Conservation (phyloP, 2,329 filamentous ascomycete genomes). For the Dactylellina drechsleri region DNA sequence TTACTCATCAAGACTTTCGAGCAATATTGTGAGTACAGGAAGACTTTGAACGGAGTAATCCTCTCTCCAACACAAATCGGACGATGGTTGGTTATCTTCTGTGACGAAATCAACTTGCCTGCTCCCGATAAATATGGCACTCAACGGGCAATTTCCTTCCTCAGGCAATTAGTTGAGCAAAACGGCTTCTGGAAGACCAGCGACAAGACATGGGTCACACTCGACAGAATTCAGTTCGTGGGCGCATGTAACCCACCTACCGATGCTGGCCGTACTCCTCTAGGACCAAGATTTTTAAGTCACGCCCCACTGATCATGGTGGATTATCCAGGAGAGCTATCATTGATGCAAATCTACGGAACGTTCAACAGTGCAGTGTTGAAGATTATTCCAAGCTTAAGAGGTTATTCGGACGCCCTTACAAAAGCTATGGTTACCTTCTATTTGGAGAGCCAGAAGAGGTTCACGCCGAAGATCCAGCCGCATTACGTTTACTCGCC, state of each 20-base stretch:
- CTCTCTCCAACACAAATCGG: constrained; percentile 96
- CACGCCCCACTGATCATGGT: constrained; percentile 99
- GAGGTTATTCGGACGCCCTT: constrained; percentile 91
- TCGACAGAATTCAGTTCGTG: constrained; percentile 98
- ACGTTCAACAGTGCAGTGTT: constrained; percentile 96
- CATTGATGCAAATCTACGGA: constrained; percentile 95
- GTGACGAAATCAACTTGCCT: constrained; percentile 98
- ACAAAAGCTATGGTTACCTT: constrained; percentile 98
- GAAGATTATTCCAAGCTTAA: constrained; percentile 94
- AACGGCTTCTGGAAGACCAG: constrained; percentile 99
- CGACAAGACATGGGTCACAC: constrained; percentile 96
- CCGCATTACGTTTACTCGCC: constrained; percentile 99
- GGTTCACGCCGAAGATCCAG: constrained; percentile 95
- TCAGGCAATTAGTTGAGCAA: constrained; percentile 96
- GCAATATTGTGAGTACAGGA: constrained; percentile 99
- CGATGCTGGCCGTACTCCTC: constrained; percentile 92
- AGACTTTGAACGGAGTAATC: constrained; percentile 94
- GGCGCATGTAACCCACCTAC: constrained; percentile 98
- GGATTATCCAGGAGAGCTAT: constrained; percentile 95
- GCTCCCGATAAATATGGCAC: constrained; percentile 98
- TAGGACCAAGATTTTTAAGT: constrained; percentile 91
- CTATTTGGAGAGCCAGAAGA: constrained; percentile 91
- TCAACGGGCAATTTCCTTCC: constrained; percentile 94
- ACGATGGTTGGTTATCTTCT: constrained; percentile 98
- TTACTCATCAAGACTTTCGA: constrained; percentile 99